Conservation (phyloP, 2,329 filamentous ascomycete species). For the Aureobasidium sp. region DNA sequence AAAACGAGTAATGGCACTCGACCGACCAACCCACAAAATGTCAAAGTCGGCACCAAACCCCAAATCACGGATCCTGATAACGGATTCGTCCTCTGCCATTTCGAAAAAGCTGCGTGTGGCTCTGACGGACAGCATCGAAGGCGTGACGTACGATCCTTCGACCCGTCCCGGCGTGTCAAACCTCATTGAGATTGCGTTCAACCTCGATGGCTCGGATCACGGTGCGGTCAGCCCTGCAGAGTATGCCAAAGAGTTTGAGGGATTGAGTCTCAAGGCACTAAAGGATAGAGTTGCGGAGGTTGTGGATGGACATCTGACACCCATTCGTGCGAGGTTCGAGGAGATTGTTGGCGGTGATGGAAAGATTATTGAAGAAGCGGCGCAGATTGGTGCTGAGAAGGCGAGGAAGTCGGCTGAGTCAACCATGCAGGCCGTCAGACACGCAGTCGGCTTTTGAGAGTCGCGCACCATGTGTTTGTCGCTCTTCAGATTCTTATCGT, state of each 20-base stretch:
- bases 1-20: constrained; percentile 83
- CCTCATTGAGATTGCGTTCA: constrained; percentile 68
- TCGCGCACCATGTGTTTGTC: not conserved
- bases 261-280: constrained; percentile 45
- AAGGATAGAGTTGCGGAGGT: constrained; percentile 56
- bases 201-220: constrained; percentile 45
- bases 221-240: constrained; percentile 33
- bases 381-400: constrained; percentile 48
- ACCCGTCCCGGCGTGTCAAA: constrained; percentile 77
- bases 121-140: constrained; percentile 62
- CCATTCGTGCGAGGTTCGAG: constrained; percentile 49
- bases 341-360: constrained; percentile 42
- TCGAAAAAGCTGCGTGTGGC: constrained; percentile 60
- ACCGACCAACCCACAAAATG: constrained; percentile 75
- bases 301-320: constrained; percentile 44
- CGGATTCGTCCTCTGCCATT: constrained; percentile 58
- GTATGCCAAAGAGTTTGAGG: constrained; percentile 34
- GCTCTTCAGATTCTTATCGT: not conserved
- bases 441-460: constrained; percentile 32
- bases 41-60: constrained; percentile 73
- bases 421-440: constrained; percentile 39
- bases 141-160: constrained; percentile 62
- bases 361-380: constrained; percentile 48
- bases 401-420: constrained; percentile 52
- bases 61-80: constrained; percentile 74